A percentile compares a stretch with the other conserved stretches of the same genome.
phyloP scores from a whole-genome alignment of 805 yeast species.

The Ogataea glucozyma region DNA sequence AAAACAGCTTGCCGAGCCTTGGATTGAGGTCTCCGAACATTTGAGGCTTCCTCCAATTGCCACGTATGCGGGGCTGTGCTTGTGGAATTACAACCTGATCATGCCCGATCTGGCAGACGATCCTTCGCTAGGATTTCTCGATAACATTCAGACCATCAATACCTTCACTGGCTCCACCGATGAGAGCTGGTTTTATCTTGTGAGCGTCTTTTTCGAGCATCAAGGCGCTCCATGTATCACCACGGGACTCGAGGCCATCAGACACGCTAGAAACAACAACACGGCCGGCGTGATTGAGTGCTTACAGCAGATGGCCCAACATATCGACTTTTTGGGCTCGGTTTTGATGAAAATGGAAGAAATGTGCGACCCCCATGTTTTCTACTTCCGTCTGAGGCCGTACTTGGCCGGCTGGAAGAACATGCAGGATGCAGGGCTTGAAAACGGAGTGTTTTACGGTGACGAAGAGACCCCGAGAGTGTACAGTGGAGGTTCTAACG shows the following conservation, averaged over 20 bases:
- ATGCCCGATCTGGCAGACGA: conserved; percentile 41
- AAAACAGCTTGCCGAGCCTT: conserved; percentile 65
- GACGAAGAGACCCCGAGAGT: conserved; percentile 53
- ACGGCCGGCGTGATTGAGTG: conserved; percentile 40
- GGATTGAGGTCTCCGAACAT: conserved; percentile 54
- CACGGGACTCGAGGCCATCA: conserved; percentile 67
- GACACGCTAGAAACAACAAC: conserved; percentile 51
- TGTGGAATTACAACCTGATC: conserved; percentile 82
- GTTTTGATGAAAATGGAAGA: conserved; percentile 83
- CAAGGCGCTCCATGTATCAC: conserved; percentile 73
- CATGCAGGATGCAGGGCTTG: conserved; percentile 82
- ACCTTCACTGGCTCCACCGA: conserved; percentile 90
- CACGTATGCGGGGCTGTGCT: conserved; percentile 81
- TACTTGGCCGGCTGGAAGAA: conserved; percentile 93
- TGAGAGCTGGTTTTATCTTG: conserved; percentile 92
- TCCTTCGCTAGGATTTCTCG: conserved; percentile 44
- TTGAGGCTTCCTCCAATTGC: conserved; percentile 83
- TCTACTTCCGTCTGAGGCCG: conserved; percentile 84
- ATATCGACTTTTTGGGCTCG: conserved; percentile 71
- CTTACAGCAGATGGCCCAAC: conserved; percentile 69
- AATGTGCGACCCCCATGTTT: conserved; percentile 92
- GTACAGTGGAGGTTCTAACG: conserved; percentile 90
- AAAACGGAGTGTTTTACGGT: conserved; percentile 77
- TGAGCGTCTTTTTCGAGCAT: conserved; percentile 82
- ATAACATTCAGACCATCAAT: conserved; percentile 72